Base-by-base conservation (phyloP, 176 grass and related monocot genomes). In the Triticum dicoccoides region DNA sequence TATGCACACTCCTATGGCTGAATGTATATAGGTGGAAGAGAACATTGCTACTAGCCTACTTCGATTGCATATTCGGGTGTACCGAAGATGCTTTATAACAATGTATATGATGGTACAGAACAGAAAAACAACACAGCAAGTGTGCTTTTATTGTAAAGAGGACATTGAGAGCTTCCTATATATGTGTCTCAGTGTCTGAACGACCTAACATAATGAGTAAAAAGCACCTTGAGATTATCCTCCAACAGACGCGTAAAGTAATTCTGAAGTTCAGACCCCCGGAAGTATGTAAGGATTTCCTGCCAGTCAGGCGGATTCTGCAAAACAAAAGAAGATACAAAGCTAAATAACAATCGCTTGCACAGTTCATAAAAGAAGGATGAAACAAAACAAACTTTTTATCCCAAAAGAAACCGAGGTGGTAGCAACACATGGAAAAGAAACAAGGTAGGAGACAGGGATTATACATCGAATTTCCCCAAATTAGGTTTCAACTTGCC, bases 231-330 rank as follows among this genome's bases (percentile, higher is more conserved):
- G 32, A 98, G 69, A 78, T 95, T 98, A 73, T 94, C 91, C 56
- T 98, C 88, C 70, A 91, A 71, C 72, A 98, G 89, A 68, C 91
- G 91, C 12, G 89, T 95, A 80, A 92, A 92, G 38, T 98, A 98
- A 78, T 95, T 95, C 70, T 94, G 93, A 73, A 95, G 89, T 73
- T 98, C 89, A 54, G 88, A 94, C 33, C 91, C 96, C 38, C 86
- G 88, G 39, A 98, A 95, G 74, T 98, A 93, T 84, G 93, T 87
- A 74, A 98, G 74, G 78, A 95, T 95, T 89, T 98, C 93, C 70
- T 92, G 89, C 96, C 96, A 98, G 78, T 95, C 91, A 14, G 96
- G 96, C 21, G 91, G 89, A 80, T 98, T 90, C 91, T 95, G 87
- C 66, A 80, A 67, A 70, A 41, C 41, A 24, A 63, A 72, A 72